A percentile compares a stretch with the other conserved stretches of the same genome.
phyloP scores from a whole-genome alignment of 371 early-diverging fungal genomes.

The Mortierella sp. region DNA sequence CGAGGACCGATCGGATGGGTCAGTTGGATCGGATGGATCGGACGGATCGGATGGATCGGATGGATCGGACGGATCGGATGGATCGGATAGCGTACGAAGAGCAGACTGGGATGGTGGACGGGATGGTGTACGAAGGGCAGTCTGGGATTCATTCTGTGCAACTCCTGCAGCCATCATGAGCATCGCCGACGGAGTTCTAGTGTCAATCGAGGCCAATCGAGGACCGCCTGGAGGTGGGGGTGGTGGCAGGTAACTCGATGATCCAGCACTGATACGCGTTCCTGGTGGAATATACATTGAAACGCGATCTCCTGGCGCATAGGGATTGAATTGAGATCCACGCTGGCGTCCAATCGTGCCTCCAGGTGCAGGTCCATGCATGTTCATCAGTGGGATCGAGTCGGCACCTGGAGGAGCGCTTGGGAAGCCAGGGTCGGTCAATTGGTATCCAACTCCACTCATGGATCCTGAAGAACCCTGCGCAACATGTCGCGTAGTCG shows the following conservation, averaged over 20 bases:
- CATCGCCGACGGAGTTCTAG: slow-evolving; percentile 40
- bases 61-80: not conserved
- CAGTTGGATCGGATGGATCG: too few relatives aligned
- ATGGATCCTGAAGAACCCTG: slow-evolving; percentile 26
- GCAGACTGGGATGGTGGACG: too few relatives aligned
- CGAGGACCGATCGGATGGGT: too few relatives aligned
- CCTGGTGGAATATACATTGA: slow-evolving; percentile 29
- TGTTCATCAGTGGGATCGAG: slow-evolving; percentile 45
- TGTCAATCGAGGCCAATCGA: slow-evolving; percentile 44
- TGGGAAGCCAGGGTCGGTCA: slow-evolving; percentile 38
- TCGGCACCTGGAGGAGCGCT: slow-evolving; percentile 18
- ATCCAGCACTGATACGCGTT: slow-evolving; percentile 32
- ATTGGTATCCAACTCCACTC: slow-evolving; percentile 17
- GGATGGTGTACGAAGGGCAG: not conserved
- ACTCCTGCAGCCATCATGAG: slow-evolving; percentile 30
- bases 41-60: too few relatives aligned
- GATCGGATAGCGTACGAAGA: too few relatives aligned
- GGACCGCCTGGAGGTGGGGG: slow-evolving; percentile 46
- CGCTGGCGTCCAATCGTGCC: slow-evolving; percentile 51
- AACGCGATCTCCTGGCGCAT: slow-evolving; percentile 28
- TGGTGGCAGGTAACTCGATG: slow-evolving; percentile 38
- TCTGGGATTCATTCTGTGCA: not conserved
- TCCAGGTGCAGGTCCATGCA: slow-evolving; percentile 46
- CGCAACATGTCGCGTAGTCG: slow-evolving; percentile 11
- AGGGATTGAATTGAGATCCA: slow-evolving; percentile 31